These are phyloP conservation scores for Perkinsus chesapeaki DNA, from an alignment of 169 alveolate species.

Conservation along the genomic window DNA sequence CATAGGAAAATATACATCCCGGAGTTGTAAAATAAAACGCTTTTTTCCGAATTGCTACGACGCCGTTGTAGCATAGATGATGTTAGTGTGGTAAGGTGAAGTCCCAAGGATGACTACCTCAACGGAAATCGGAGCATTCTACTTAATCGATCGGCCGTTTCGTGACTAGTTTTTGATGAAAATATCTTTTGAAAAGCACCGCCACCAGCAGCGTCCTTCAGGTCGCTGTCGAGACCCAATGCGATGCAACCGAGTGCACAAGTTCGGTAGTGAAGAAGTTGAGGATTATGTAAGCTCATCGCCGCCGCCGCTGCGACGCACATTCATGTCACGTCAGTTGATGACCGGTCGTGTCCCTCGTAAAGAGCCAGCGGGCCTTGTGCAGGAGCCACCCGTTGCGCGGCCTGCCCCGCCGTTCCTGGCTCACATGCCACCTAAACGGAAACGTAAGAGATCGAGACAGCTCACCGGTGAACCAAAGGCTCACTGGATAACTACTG, in stretches of 20 bases:
- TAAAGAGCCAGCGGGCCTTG: not conserved
- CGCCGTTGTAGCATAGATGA: no score
- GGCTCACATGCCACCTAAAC: not conserved
- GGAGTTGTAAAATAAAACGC: no score
- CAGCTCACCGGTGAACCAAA: not conserved
- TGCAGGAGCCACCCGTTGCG: not conserved
- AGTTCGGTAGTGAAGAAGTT: not conserved
- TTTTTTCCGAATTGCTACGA: no score
- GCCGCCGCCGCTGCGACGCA: not conserved
- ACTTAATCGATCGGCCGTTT: no score
- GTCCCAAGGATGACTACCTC: no score
- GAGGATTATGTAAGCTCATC: not conserved
- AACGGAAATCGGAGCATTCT: no score
- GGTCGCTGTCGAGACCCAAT: not conserved
- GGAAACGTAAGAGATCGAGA: not conserved
- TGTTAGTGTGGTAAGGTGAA: no score
- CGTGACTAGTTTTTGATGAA: no score
- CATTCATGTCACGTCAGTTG: not conserved
- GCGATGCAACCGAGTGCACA: not conserved
- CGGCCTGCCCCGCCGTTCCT: not conserved
- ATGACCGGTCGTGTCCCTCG: not conserved
- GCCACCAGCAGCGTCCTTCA: not conserved
- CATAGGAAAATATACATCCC: no score
- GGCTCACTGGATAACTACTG: no score
- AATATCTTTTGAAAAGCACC: no score